These are phyloP conservation scores for Beauveria pseudobassiana DNA, from an alignment of 2,329 filamentous ascomycete species.

Conservation along the genomic window DNA sequence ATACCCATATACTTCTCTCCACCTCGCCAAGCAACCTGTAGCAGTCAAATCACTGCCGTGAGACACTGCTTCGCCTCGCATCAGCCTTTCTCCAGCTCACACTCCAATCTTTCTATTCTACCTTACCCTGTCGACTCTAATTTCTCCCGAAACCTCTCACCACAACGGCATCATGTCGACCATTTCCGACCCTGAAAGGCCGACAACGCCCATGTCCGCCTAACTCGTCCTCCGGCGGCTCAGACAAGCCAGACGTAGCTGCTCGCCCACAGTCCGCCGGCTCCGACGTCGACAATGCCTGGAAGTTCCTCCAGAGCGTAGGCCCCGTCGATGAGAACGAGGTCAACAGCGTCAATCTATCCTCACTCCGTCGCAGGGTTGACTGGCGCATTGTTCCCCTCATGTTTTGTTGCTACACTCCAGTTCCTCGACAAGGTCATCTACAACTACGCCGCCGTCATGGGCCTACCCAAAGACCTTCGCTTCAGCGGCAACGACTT, in stretches of 20 bases:
- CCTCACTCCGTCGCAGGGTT: constrained; percentile 44
- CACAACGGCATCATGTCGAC: constrained; percentile 18
- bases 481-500: constrained; percentile 47
- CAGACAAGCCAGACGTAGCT: constrained; percentile 7
- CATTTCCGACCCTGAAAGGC: not conserved
- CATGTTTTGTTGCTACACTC: constrained; percentile 55
- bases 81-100: not conserved
- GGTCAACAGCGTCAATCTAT: constrained; percentile 32
- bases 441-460: constrained; percentile 59
- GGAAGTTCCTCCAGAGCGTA: constrained; percentile 37
- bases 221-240: constrained; percentile 10
- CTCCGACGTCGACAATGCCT: constrained; percentile 35
- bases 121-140: not conserved
- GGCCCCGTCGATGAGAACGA: constrained; percentile 28
- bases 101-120: not conserved
- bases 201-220: constrained; percentile 12
- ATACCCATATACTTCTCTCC: not conserved
- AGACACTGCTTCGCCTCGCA: not conserved
- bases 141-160: not conserved
- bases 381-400: constrained; percentile 53
- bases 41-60: not conserved
- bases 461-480: constrained; percentile 51
- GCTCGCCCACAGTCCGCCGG: constrained; percentile 8
- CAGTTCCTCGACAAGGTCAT: constrained; percentile 59
- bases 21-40: not conserved